Conservation (phyloP, 2,329 filamentous ascomycete genomes). For the Trichophyton verrucosum region DNA sequence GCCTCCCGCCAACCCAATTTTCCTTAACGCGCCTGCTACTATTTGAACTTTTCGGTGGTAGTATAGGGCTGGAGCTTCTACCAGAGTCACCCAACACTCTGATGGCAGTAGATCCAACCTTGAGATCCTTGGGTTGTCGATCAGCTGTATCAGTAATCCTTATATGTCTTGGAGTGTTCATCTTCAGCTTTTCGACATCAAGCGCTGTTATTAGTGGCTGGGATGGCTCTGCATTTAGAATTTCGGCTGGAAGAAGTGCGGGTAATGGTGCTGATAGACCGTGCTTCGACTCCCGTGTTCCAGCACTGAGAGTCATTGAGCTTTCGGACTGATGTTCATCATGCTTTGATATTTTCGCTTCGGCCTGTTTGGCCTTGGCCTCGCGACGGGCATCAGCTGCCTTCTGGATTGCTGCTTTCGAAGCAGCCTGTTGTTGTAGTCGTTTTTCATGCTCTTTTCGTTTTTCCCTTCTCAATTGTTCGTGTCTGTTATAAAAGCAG, state of each 20-base stretch:
- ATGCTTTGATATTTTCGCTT: slow-evolving; percentile 9
- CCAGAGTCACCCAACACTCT: slow-evolving; percentile 33
- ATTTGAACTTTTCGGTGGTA: slow-evolving; percentile 37
- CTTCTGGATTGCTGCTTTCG: slow-evolving; percentile 20
- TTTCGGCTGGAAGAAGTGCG: slow-evolving; percentile 39
- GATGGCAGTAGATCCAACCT: slow-evolving; percentile 37
- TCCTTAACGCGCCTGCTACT: slow-evolving; percentile 26
- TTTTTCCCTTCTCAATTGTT: slow-evolving; percentile 29
- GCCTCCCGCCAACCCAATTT: slow-evolving; percentile 28
- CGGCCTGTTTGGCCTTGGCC: background rate
- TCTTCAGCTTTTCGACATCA: slow-evolving; percentile 24
- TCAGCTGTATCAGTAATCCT: slow-evolving; percentile 38
- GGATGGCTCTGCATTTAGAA: slow-evolving; percentile 37
- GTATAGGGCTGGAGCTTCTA: slow-evolving; percentile 15
- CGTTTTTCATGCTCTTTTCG: slow-evolving; percentile 29
- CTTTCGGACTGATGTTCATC: slow-evolving; percentile 32
- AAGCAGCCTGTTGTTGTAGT: slow-evolving; percentile 26
- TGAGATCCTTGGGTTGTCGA: slow-evolving; percentile 40
- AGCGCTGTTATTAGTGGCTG: slow-evolving; percentile 36
- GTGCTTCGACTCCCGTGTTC: slow-evolving; percentile 20
- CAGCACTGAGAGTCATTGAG: slow-evolving; percentile 30
- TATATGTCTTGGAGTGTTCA: background rate
- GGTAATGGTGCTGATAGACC: slow-evolving; percentile 29
- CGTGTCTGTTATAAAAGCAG: slow-evolving; percentile 20
- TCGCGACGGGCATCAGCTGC: slow-evolving; percentile 3